These are phyloP conservation scores for Immersiella caudata DNA, from an alignment of 495 filamentous ascomycete genomes.

Conservation along the genomic window DNA sequence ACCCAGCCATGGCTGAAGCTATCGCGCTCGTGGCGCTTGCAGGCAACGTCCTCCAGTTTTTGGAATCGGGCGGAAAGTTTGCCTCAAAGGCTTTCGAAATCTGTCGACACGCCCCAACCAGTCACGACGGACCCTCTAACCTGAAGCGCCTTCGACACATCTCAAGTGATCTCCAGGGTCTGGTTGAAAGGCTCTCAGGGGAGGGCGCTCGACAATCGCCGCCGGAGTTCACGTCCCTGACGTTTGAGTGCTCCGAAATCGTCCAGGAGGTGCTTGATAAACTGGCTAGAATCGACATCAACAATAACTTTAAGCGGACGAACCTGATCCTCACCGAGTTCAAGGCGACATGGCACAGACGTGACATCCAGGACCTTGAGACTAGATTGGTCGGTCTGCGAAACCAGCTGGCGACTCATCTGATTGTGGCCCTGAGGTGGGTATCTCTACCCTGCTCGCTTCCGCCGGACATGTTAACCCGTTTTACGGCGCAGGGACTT, in stretches of 20 bases:
- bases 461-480: neutral
- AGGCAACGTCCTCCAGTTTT: conserved; percentile 16
- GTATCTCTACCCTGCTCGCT: neutral
- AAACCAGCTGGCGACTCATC: neutral
- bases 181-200: neutral
- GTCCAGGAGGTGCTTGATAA: neutral
- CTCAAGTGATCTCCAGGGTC: neutral
- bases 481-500: neutral
- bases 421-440: conserved; percentile 1
- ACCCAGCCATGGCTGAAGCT: conserved; percentile 17
- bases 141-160: neutral
- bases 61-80: conserved; percentile 1
- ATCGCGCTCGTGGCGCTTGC: conserved; percentile 13
- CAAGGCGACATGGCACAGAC: conserved; percentile 3
- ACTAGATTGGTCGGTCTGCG: neutral
- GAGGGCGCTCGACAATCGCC: neutral
- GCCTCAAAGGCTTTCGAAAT: neutral
- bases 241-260: neutral
- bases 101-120: neutral
- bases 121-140: neutral
- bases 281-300: neutral
- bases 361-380: neutral
- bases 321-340: neutral
- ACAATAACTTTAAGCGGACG: neutral
- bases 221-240: neutral